A percentile compares a stretch with the other conserved stretches of the same genome.
Conservation (phyloP, 768 basidiomycete species). For the Amanita pseudoporphyria region DNA sequence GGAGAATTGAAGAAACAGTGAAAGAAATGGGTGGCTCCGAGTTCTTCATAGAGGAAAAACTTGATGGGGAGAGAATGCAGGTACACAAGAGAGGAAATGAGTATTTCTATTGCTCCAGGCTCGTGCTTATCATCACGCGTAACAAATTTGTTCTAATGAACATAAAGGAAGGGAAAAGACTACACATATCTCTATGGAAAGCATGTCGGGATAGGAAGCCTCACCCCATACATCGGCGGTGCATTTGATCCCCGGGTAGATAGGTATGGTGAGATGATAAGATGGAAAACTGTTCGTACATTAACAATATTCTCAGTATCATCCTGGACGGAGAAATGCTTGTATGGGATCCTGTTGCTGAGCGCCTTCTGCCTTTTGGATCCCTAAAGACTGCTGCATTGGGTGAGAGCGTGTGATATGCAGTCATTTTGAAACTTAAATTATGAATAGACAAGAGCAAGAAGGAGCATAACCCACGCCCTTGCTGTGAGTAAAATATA, state of each 20-base stretch:
- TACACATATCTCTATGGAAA: slow-evolving; percentile 90
- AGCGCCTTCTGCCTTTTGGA: slow-evolving; percentile 87
- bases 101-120: slow-evolving; percentile 92
- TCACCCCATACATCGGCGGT: slow-evolving; percentile 78
- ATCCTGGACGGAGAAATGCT: slow-evolving; percentile 98
- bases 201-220: slow-evolving; percentile 69
- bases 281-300: neutral
- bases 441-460: slow-evolving; percentile 51
- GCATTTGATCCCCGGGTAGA: slow-evolving; percentile 71
- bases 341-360: slow-evolving; percentile 90
- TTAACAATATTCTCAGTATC: slow-evolving; percentile 39
- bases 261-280: slow-evolving; percentile 47
- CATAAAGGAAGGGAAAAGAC: slow-evolving; percentile 73
- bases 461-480: slow-evolving; percentile 66
- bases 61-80: slow-evolving; percentile 96
- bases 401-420: slow-evolving; percentile 32
- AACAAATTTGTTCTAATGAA: neutral
- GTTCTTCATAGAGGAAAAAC: slow-evolving; percentile 94
- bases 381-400: slow-evolving; percentile 88
- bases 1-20: slow-evolving; percentile 73
- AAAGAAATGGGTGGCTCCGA: slow-evolving; percentile 70
- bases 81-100: slow-evolving; percentile 87
- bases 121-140: slow-evolving; percentile 10
- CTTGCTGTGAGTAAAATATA: slow-evolving; percentile 63
- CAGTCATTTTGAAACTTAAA: neutral